Evolutionary conservation across 2,329 filamentous ascomycete species (phyloP), one percentile per base, ranked within the genome.

Genomic region (Epichloe coenophiala): DNA sequence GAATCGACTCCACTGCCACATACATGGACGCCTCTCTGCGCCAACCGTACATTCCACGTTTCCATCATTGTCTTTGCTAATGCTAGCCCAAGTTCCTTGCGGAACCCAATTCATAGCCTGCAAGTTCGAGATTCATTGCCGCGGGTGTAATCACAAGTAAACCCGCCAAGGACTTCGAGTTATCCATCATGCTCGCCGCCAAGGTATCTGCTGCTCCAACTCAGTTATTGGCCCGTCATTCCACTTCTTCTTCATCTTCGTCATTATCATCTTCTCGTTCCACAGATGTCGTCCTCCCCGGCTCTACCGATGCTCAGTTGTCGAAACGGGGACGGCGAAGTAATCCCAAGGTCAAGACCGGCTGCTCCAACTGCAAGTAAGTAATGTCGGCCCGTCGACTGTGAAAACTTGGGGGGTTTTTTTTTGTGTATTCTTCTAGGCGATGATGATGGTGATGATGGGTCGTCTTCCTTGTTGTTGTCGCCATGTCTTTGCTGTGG

Each of bases 321-420:
- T 48, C 61, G 37, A 76, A 71, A 59, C 70, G 75, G 48, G 68
- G 67, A 13, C 69, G 77, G 50, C 73, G 69, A 31, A 80, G 77
- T 61, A 75, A 71, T 56, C 75, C 77, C 13, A 83, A 83, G 61
- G 80, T 82, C 55, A 83, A 81, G 67, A 83, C 80, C 1, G 80
- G 80, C 40, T 84, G 81, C 64, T 72, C 71, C 58, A 81, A 78
- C 63, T 84, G 80, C 80, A 84, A 84, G 80, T 83, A 71, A 63
- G 80, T 72, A 50, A 39, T 15, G 9, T 31, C 13, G 23, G 13
- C 27, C 27, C 21, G 27, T 36, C 13, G 11, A 11, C 11, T 42
- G 11, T 38, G 45, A 46, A 23, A 23, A 36, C 13, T 7, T 38
- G 23, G 7, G 6, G 7, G 2, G 0, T 27, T 46, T 46, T 9